Evolutionary conservation across 176 grass and related monocot species (phyloP), one percentile per base, ranked within the genome.

Genomic region (Neostapfia colusana): DNA sequence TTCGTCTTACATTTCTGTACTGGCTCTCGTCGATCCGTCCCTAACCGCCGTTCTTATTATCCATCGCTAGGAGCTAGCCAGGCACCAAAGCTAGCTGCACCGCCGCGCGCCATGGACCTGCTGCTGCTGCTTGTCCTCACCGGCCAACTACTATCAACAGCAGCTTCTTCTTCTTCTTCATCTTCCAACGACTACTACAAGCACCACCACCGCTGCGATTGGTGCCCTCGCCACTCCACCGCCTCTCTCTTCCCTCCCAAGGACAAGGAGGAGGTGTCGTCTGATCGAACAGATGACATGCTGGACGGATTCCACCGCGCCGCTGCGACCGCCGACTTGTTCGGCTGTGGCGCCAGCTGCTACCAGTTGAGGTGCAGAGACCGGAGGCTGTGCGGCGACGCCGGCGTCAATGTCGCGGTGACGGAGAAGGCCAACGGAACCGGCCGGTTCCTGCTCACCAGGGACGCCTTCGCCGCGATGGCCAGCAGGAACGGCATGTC

Each of bases 361-460:
- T 95, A 86, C 41, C 80, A 91, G 92, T 12, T 95, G 26, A 65
- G 80, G 65, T 91, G 92, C 73, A 76, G 44, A 57, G 81, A 73
- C 38, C 40, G 63, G 37, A 51, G 11, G 3, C 35, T 82, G 12
- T 95, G 92, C 77, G 60, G 71, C 54, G 65, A 69, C 40, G 80
- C 37, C 57, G 89, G 83, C 4, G 80, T 95, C 21, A 91, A 85
- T 21, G 63, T 95, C 27, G 71, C 34, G 0, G 59, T 11, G 21
- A 44, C 8, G 25, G 11, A 21, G 81, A 21, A 45, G 8, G 10
- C 28, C 20, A 87, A 91, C 50, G 1, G 35, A 8, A 85, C 18
- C 18, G 18, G 44, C 13, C 79, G 76, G 17, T 89, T 95, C 45
- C 4, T 79, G 61, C 44, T 95, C 14, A 69, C 49, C 13, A 80